A percentile compares a stretch with the other conserved stretches of the same genome.
These are phyloP conservation scores for Pichia sp. DNA, from an alignment of 1,139 yeast species.

Conservation along the genomic window DNA sequence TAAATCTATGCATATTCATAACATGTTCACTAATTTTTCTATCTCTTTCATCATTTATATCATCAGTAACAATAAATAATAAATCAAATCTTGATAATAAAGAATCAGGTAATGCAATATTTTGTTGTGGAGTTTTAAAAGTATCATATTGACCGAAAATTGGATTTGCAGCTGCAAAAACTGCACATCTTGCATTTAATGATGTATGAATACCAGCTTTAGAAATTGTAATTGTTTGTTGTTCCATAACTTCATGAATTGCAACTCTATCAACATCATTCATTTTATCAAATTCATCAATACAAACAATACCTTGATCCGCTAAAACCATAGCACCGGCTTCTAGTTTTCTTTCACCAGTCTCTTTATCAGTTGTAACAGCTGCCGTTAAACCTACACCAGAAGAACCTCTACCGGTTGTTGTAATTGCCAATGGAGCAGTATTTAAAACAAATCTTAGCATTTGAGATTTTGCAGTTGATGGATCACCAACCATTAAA, in stretches of 20 bases:
- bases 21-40: slow-evolving; percentile 92
- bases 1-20: slow-evolving; percentile 82
- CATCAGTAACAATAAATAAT: slow-evolving; percentile 92
- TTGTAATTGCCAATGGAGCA: slow-evolving; percentile 92
- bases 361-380: slow-evolving; percentile 91
- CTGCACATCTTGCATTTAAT: slow-evolving; percentile 93
- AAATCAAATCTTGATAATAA: slow-evolving; percentile 94
- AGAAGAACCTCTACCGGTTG: slow-evolving; percentile 98
- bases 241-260: slow-evolving; percentile 99
- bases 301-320: slow-evolving; percentile 95
- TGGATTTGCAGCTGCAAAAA: slow-evolving; percentile 97
- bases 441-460: slow-evolving; percentile 90
- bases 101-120: slow-evolving; percentile 96
- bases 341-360: slow-evolving; percentile 93
- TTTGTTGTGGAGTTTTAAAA: slow-evolving; percentile 93
- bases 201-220: slow-evolving; percentile 98
- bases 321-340: slow-evolving; percentile 99
- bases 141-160: slow-evolving; percentile 96
- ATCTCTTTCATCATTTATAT: slow-evolving; percentile 79
- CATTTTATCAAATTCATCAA: slow-evolving; percentile 98
- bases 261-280: slow-evolving; percentile 95
- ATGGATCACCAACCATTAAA: slow-evolving; percentile 97
- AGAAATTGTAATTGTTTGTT: slow-evolving; percentile 96
- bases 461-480: slow-evolving; percentile 96
- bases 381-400: slow-evolving; percentile 99